Evolutionary conservation across 2,329 filamentous ascomycete genomes (phyloP).

Genomic region (Magnaporthiopsis incrustans): DNA sequence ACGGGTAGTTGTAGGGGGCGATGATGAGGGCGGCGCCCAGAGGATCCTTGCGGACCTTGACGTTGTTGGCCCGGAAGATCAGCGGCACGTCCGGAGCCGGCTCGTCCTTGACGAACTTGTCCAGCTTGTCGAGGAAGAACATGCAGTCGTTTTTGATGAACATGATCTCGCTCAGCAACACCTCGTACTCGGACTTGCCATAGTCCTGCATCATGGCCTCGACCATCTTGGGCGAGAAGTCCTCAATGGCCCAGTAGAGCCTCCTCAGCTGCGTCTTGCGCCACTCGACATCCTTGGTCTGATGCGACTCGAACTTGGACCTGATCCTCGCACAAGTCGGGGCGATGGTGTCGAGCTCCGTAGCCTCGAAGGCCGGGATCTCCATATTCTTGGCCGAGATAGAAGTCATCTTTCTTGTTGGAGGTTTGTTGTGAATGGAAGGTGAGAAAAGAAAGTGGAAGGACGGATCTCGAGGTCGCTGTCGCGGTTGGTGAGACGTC

Average conservation of each 20-base stretch:
- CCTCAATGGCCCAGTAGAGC: constrained; percentile 87
- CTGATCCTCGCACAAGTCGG: constrained; percentile 51
- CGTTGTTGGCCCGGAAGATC: constrained; percentile 59
- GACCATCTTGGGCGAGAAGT: constrained; percentile 64
- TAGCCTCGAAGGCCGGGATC: constrained; percentile 48
- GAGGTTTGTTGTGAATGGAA: too few species aligned
- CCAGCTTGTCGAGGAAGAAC: constrained; percentile 68
- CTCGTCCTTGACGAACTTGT: constrained; percentile 79
- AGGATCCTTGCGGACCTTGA: constrained; percentile 79
- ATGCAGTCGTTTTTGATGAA: constrained; percentile 78
- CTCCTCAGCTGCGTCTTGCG: constrained; percentile 80
- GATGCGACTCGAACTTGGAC: constrained; percentile 66
- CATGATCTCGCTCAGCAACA: constrained; percentile 64
- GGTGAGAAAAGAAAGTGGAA: background rate
- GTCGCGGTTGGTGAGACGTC: background rate
- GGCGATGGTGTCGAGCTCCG: constrained; percentile 59
- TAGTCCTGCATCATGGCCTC: constrained; percentile 74
- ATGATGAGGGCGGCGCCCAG: constrained; percentile 78
- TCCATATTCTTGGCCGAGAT: constrained; percentile 16
- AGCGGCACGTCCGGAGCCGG: constrained; percentile 54
- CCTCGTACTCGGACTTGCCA: constrained; percentile 69
- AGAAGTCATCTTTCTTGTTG: constrained; percentile 27
- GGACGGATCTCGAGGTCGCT: background rate
- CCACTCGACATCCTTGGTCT: constrained; percentile 76
- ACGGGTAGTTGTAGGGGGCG: constrained; percentile 88